Conservation (phyloP, 495 filamentous ascomycete genomes). For the Baudoinia panamericana region DNA sequence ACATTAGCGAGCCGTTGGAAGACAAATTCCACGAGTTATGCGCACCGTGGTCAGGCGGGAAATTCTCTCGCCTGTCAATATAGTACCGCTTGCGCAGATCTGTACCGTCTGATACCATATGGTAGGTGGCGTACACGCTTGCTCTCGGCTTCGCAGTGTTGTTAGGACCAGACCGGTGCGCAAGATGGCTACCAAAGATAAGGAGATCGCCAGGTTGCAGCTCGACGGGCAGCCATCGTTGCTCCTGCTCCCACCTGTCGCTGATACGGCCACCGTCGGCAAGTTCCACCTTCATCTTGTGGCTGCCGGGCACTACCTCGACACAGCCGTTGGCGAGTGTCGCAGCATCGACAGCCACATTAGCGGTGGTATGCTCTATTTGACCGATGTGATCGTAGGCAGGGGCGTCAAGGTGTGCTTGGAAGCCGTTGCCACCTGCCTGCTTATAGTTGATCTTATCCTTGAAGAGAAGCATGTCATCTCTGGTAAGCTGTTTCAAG, state of each 20-base stretch:
- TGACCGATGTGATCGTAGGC: conserved; percentile 38
- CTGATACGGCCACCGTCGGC: conserved; percentile 33
- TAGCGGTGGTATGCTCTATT: conserved; percentile 36
- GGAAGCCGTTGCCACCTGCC: conserved; percentile 34
- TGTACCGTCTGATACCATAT: conserved; percentile 30
- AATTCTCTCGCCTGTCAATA: conserved; percentile 28
- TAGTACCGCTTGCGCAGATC: conserved; percentile 36
- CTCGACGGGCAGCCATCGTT: conserved; percentile 33
- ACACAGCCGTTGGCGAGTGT: conserved; percentile 33
- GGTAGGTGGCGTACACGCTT: conserved; percentile 37
- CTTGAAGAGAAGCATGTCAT: conserved; percentile 38
- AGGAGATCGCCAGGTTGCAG: conserved; percentile 33
- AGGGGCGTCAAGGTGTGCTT: conserved; percentile 36
- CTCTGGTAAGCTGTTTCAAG: conserved; percentile 31
- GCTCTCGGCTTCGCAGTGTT: conserved; percentile 30
- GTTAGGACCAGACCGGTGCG: conserved; percentile 35
- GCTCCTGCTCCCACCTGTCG: conserved; percentile 29
- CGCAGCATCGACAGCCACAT: conserved; percentile 33
- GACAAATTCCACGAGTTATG: neutral
- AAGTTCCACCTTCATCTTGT: conserved; percentile 32
- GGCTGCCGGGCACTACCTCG: conserved; percentile 30
- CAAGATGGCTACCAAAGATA: conserved; percentile 36
- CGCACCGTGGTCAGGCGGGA: conserved; percentile 13
- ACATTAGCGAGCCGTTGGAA: neutral
- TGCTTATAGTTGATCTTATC: conserved; percentile 39